phyloP scores from a whole-genome alignment of 2,329 filamentous ascomycete species.

The Orbilia brochopaga region DNA sequence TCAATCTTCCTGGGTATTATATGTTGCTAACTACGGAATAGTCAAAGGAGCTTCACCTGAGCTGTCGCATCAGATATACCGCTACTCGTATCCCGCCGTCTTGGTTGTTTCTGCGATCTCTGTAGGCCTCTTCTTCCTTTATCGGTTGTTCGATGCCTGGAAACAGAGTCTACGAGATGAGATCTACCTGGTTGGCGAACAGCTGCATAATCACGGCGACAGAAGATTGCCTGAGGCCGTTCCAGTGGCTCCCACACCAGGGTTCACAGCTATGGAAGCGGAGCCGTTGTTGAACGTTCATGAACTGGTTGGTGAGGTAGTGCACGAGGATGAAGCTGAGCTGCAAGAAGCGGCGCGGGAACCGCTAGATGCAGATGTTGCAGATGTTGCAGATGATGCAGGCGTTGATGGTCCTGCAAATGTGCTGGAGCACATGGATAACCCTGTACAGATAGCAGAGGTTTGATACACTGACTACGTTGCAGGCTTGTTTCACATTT shows the following conservation, averaged over 20 bases:
- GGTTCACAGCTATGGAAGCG: slow-evolving; percentile 1
- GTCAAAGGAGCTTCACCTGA: slow-evolving; percentile 53
- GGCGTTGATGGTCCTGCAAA: slow-evolving; percentile 15
- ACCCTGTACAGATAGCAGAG: slow-evolving; percentile 27
- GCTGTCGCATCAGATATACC: slow-evolving; percentile 59
- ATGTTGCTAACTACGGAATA: slow-evolving; percentile 7
- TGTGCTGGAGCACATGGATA: slow-evolving; percentile 38
- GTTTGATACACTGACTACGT: slow-evolving; percentile 12
- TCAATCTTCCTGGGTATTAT: not conserved
- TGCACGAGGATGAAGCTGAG: not conserved
- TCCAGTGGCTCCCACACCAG: not conserved
- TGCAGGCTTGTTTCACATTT: not conserved
- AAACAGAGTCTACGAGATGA: slow-evolving; percentile 84
- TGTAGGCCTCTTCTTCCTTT: slow-evolving; percentile 52
- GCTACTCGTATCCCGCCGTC: slow-evolving; percentile 74
- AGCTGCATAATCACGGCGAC: slow-evolving; percentile 91
- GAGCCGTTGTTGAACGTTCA: slow-evolving; percentile 31
- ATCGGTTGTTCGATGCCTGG: slow-evolving; percentile 73
- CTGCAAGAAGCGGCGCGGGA: slow-evolving; percentile 10
- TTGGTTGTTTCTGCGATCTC: slow-evolving; percentile 58
- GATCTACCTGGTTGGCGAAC: slow-evolving; percentile 92
- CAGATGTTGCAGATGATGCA: slow-evolving; percentile 9
- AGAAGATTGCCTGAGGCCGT: slow-evolving; percentile 52
- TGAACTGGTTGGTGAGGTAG: slow-evolving; percentile 9
- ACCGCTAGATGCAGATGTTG: slow-evolving; percentile 9